These are phyloP conservation scores for Skeletonema costatum DNA, from an alignment of 108 stramenopile genomes.

Conservation along the genomic window DNA sequence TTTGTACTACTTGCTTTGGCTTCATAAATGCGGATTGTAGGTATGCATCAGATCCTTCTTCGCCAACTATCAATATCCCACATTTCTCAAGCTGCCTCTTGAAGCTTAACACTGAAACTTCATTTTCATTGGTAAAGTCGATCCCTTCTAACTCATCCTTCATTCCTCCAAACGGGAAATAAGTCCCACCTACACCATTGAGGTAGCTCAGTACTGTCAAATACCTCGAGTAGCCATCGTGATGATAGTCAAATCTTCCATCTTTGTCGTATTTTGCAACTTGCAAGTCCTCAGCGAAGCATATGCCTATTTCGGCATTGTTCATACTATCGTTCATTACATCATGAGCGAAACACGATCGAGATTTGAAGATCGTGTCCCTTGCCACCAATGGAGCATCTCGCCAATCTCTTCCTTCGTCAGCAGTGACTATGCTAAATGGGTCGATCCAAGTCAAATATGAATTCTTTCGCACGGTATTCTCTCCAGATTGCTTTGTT, in stretches of 20 bases:
- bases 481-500: slow-evolving; percentile 15
- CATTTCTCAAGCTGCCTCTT: slow-evolving; percentile 13
- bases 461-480: slow-evolving; percentile 32
- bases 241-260: slow-evolving; percentile 49
- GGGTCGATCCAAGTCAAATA: slow-evolving; percentile 45
- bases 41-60: slow-evolving; percentile 20
- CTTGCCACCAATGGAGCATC: slow-evolving; percentile 1
- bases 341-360: slow-evolving; percentile 27
- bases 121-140: slow-evolving; percentile 11
- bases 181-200: slow-evolving; percentile 62
- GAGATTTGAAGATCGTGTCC: slow-evolving; percentile 9
- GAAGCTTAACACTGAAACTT: not conserved
- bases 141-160: slow-evolving; percentile 3
- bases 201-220: slow-evolving; percentile 55
- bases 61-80: slow-evolving; percentile 45
- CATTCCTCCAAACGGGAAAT: slow-evolving; percentile 48
- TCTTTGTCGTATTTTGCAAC: slow-evolving; percentile 45
- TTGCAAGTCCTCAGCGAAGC: slow-evolving; percentile 46
- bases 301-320: slow-evolving; percentile 8
- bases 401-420: not conserved
- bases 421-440: not conserved
- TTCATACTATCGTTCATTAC: slow-evolving; percentile 22
- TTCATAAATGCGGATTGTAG: not conserved
- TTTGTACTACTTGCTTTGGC: slow-evolving; percentile 21
- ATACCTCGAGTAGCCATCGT: slow-evolving; percentile 45